These are phyloP conservation scores for Daldinia caldariorum DNA, from an alignment of 495 filamentous ascomycete genomes.

Conservation along the genomic window DNA sequence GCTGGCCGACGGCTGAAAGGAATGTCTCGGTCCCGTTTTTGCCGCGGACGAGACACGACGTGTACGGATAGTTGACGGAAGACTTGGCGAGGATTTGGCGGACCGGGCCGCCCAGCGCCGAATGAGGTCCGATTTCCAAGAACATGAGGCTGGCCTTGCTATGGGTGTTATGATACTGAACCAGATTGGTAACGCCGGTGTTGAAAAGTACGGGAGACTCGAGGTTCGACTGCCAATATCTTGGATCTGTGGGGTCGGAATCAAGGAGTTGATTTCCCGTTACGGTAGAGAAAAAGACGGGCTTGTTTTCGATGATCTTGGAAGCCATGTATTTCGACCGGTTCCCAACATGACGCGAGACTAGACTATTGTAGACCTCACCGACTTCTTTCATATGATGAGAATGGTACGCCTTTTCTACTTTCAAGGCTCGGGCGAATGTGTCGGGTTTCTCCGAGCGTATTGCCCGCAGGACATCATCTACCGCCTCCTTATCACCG, in stretches of 20 bases:
- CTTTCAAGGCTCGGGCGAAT: slow-evolving; percentile 55
- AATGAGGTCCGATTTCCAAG: slow-evolving; percentile 65
- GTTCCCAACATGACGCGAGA: slow-evolving; percentile 31
- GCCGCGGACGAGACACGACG: slow-evolving; percentile 34
- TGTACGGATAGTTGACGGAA: slow-evolving; percentile 36
- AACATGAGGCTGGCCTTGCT: slow-evolving; percentile 48
- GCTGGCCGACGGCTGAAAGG: slow-evolving; percentile 50
- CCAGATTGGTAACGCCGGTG: background rate
- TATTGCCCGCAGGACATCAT: slow-evolving; percentile 43
- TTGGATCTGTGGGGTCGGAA: slow-evolving; percentile 22
- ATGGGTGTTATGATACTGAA: slow-evolving; percentile 46
- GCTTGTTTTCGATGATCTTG: background rate
- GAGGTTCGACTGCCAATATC: slow-evolving; percentile 62
- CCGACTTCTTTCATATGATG: slow-evolving; percentile 54
- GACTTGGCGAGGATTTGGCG: slow-evolving; percentile 41
- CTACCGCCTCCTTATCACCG: slow-evolving; percentile 54
- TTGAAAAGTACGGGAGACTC: slow-evolving; percentile 60
- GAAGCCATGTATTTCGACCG: slow-evolving; percentile 39
- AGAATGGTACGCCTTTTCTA: slow-evolving; percentile 66
- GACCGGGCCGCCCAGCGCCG: slow-evolving; percentile 57
- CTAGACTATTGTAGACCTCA: background rate
- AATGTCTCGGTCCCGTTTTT: slow-evolving; percentile 39
- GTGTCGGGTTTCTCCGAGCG: slow-evolving; percentile 55
- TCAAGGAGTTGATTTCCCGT: slow-evolving; percentile 24
- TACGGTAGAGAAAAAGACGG: slow-evolving; percentile 31